These are phyloP conservation scores for Grigorovia yakushimaensis DNA, from an alignment of 805 yeast species.

Conservation along the genomic window DNA sequence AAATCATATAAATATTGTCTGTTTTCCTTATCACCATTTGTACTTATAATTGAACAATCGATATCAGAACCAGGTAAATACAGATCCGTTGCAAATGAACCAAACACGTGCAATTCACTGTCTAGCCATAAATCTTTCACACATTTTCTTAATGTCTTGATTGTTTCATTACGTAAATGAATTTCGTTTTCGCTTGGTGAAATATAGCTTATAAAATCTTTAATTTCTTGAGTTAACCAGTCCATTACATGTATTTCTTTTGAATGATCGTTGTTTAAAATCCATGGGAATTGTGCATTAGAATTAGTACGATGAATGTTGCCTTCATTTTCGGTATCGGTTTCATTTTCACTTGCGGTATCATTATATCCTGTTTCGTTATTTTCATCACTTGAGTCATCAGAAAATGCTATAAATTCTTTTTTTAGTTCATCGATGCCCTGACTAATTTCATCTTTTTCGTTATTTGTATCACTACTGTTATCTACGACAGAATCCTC, in stretches of 20 bases:
- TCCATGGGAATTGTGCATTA: constrained; percentile 52
- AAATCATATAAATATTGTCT: constrained; percentile 61
- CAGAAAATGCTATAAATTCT: constrained; percentile 36
- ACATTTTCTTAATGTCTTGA: constrained; percentile 47
- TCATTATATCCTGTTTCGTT: constrained; percentile 10
- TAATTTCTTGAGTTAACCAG: constrained; percentile 80
- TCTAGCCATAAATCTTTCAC: constrained; percentile 60
- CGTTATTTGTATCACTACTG: not conserved
- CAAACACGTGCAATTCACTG: constrained; percentile 77
- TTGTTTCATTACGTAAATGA: constrained; percentile 51
- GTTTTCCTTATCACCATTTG: constrained; percentile 45
- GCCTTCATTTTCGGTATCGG: constrained; percentile 1
- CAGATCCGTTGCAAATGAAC: constrained; percentile 87
- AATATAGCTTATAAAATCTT: constrained; percentile 73
- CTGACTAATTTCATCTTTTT: constrained; percentile 2
- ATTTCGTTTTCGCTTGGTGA: constrained; percentile 78
- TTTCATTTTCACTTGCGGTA: constrained; percentile 5
- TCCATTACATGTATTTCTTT: constrained; percentile 68
- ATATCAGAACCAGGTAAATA: constrained; percentile 96
- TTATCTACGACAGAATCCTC: not conserved
- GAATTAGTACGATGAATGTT: not conserved
- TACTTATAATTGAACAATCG: constrained; percentile 77
- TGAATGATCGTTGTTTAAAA: constrained; percentile 65
- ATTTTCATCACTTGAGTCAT: constrained; percentile 22
- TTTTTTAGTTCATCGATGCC: constrained; percentile 27